Evolutionary conservation across 805 yeast genomes (phyloP).

Genomic region (Lachancea sp.): DNA sequence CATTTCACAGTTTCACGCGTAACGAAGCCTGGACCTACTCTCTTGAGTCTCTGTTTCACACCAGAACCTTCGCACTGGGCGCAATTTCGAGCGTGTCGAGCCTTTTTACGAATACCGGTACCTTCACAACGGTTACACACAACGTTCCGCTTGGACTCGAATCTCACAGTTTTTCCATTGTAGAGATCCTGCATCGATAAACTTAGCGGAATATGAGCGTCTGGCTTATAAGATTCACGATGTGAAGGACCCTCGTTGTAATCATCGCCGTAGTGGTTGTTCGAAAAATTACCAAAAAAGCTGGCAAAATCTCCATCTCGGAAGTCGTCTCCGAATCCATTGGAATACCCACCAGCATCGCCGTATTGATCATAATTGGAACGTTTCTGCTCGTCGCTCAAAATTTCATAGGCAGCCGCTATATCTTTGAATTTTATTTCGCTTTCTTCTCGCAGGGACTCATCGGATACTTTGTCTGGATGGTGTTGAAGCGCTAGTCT

Average conservation of each 20-base stretch:
- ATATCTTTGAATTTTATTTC: conserved; percentile 79
- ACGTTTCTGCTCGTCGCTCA: conserved; percentile 63
- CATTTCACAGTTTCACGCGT: conserved; percentile 59
- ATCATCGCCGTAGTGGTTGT: conserved; percentile 12
- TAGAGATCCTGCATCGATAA: conserved; percentile 68
- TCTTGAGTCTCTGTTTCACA: conserved; percentile 46
- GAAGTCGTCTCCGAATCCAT: conserved; percentile 28
- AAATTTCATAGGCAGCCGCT: conserved; percentile 76
- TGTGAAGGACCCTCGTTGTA: conserved; percentile 11
- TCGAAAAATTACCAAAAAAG: conserved; percentile 41
- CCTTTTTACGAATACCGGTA: conserved; percentile 46
- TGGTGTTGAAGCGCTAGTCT: conserved; percentile 76
- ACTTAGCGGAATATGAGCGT: conserved; percentile 59
- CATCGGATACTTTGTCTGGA: conserved; percentile 80
- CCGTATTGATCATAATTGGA: conserved; percentile 56
- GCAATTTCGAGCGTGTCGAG: conserved; percentile 48
- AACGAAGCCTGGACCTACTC: conserved; percentile 72
- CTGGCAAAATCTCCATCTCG: conserved; percentile 71
- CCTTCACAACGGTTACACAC: conserved; percentile 74
- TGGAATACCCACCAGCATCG: conserved; percentile 31
- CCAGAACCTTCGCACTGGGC: conserved; percentile 71
- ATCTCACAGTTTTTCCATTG: conserved; percentile 73
- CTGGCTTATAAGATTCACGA: conserved; percentile 41
- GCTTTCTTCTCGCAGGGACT: conserved; percentile 55
- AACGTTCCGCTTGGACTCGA: conserved; percentile 63